Evolutionary conservation across 2,329 filamentous ascomycete species (phyloP).

Genomic region (Trichoderma endophyticum): DNA sequence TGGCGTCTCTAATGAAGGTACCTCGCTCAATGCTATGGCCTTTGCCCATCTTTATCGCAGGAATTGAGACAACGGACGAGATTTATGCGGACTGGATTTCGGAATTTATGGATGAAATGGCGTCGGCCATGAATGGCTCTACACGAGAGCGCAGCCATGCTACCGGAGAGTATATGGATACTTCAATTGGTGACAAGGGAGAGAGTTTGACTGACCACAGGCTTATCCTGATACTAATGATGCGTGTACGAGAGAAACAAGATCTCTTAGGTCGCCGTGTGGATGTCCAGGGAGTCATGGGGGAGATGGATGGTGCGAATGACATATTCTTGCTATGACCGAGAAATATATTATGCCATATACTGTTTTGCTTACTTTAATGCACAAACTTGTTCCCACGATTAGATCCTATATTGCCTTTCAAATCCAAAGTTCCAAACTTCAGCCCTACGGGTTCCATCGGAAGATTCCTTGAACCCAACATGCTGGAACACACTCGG

Average conservation of each 20-base stretch:
- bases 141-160: neutral
- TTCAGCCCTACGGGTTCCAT: constrained; percentile 27
- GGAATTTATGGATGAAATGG: constrained; percentile 6
- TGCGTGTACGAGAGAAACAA: neutral
- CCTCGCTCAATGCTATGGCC: constrained; percentile 17
- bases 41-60: constrained; percentile 5
- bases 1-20: neutral
- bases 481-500: constrained; percentile 39
- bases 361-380: neutral
- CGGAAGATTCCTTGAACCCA: constrained; percentile 33
- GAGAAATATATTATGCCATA: neutral
- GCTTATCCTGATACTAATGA: neutral
- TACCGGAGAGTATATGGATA: neutral
- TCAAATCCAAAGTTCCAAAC: constrained; percentile 39
- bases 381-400: neutral
- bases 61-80: constrained; percentile 11
- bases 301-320: neutral
- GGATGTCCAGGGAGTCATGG: neutral
- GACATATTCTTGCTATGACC: neutral
- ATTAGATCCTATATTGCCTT: constrained; percentile 8
- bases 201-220: neutral
- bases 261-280: neutral
- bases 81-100: constrained; percentile 14
- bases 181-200: neutral
- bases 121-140: neutral